Conservation (phyloP, 2,329 filamentous ascomycete species). For the Chrysosphaeria jannelii region DNA sequence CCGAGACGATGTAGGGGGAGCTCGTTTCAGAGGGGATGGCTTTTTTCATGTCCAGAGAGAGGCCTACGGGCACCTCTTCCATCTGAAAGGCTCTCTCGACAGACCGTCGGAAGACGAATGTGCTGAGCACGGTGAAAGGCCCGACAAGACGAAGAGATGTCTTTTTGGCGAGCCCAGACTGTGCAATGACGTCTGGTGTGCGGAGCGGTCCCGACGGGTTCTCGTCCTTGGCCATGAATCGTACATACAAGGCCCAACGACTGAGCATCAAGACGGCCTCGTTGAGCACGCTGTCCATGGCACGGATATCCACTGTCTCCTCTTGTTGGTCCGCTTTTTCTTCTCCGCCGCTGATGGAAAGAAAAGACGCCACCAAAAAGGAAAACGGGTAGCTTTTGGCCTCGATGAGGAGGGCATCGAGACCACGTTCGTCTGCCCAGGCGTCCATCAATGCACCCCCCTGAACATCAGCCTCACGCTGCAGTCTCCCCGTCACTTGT, state of each 20-base stretch:
- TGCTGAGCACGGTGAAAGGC: slow-evolving; percentile 77
- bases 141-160: slow-evolving; percentile 40
- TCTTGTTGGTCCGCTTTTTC: slow-evolving; percentile 22
- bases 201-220: background rate
- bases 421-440: slow-evolving; percentile 66
- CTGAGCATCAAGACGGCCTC: slow-evolving; percentile 83
- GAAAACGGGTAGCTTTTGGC: slow-evolving; percentile 96
- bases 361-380: slow-evolving; percentile 82
- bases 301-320: slow-evolving; percentile 86
- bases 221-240: slow-evolving; percentile 33
- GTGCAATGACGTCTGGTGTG: slow-evolving; percentile 38
- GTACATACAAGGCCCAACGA: slow-evolving; percentile 73
- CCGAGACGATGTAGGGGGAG: slow-evolving; percentile 73
- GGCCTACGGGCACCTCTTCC: slow-evolving; percentile 56
- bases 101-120: slow-evolving; percentile 85
- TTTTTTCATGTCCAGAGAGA: slow-evolving; percentile 46
- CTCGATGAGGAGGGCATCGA: slow-evolving; percentile 71
- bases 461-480: slow-evolving; percentile 86
- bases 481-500: slow-evolving; percentile 70
- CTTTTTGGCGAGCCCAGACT: slow-evolving; percentile 58
- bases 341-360: slow-evolving; percentile 33
- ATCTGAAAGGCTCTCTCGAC: slow-evolving; percentile 95
- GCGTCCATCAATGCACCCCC: slow-evolving; percentile 87
- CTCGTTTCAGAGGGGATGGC: slow-evolving; percentile 33
- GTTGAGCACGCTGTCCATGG: slow-evolving; percentile 60